Evolutionary conservation across 2,329 filamentous ascomycete genomes (phyloP), one percentile per base, ranked within the genome.

Genomic region (Ceratocystis cacaofunesta): DNA sequence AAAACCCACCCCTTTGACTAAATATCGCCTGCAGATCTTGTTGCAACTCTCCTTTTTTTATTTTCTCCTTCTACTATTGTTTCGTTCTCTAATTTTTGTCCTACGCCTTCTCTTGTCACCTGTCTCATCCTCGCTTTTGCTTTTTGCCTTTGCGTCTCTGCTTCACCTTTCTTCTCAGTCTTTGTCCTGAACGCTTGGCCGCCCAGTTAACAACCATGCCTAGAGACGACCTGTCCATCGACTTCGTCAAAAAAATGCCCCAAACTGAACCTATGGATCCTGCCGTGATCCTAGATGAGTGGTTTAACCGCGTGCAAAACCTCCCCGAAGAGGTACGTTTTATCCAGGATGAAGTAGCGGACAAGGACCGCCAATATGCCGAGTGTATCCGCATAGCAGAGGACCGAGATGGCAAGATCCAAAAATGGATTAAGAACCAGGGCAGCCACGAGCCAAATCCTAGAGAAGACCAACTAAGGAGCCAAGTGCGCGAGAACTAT

Each of bases 271-370:
- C 80, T 68, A 79, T 84, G 73, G 84, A 87, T 71, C 82, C 83
- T 67, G 80, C 86, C 65, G 79, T 87, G 69, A 85, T 91, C 71
- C 82, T 92, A 70, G 88, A 92, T 74, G 87, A 91, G 74, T 92
- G 88, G 79, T 84, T 87, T 72, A 84, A 86, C 73, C 80, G 78
- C 75, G 87, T 88, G 22, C 85, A 88, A 71, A 94, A 94, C 71
- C 80, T 92, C 32, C 89, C 89, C 68, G 87, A 89, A 69, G 89
- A 94, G 75, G 85, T 94, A 67, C 85, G 86, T 22, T 91, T 92
- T 76, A 81, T 92, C 68, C 87, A 92, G 71, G 89, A 92, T 72
- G 89, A 94, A 75, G 89, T 92, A 69, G 80, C 85, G 72, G 86
- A 89, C 73, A 92, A 92, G 74, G 89, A 95, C 73, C 81, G 83